Percentiles rank a stretch among this genome's conserved stretches.
Conservation (phyloP, 768 basidiomycete genomes). For the Phlebiopsis gigantea region DNA sequence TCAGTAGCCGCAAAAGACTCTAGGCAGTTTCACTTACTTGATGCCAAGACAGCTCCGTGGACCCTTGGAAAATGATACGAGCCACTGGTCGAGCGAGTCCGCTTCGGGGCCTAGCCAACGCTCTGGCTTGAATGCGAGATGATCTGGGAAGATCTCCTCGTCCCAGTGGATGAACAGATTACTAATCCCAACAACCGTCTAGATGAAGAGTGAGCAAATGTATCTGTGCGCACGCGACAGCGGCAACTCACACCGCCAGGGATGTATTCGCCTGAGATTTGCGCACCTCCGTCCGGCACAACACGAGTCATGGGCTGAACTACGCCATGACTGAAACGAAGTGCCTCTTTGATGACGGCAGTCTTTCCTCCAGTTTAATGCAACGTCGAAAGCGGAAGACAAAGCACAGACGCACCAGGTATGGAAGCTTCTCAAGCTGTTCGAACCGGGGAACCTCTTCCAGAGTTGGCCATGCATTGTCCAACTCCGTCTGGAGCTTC, state of each 20-base stretch:
- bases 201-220: neutral
- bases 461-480: constrained; percentile 37
- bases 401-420: constrained; percentile 31
- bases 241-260: constrained; percentile 33
- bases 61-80: constrained; percentile 41
- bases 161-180: constrained; percentile 32
- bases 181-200: constrained; percentile 37
- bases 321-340: constrained; percentile 36
- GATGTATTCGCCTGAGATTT: constrained; percentile 31
- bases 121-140: constrained; percentile 34
- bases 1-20: too few species aligned
- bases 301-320: constrained; percentile 36
- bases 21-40: constrained; percentile 30
- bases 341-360: constrained; percentile 42
- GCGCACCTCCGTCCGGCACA: constrained; percentile 28
- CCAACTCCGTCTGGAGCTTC: constrained; percentile 28
- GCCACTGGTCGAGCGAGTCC: constrained; percentile 31
- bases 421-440: constrained; percentile 39
- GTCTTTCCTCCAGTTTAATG: constrained; percentile 26
- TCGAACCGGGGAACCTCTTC: constrained; percentile 26
- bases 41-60: constrained; percentile 41
- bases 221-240: too few species aligned
- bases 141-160: constrained; percentile 35
- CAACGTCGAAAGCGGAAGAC: neutral
- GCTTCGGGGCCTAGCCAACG: constrained; percentile 33